phyloP scores from a whole-genome alignment of 2,329 filamentous ascomycete genomes.

The Penicillium sp. region DNA sequence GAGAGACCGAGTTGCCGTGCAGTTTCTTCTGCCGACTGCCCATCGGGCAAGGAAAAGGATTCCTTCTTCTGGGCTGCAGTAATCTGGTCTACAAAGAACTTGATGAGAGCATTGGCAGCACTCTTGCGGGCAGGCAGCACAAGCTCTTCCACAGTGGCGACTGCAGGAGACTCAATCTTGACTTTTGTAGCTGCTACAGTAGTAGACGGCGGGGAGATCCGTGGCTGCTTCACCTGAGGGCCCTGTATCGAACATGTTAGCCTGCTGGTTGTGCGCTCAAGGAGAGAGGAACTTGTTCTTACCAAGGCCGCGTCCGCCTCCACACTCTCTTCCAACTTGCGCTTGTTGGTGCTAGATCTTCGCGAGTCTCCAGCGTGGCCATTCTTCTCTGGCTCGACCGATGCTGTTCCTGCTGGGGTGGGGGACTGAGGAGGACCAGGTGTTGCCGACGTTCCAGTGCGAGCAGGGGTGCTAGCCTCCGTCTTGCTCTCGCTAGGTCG shows the following conservation, averaged over 20 bases:
- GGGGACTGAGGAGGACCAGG: constrained; percentile 26
- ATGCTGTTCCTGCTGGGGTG: constrained; percentile 24
- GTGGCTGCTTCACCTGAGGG: constrained; percentile 44
- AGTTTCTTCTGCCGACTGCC: constrained; percentile 62
- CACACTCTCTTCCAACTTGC: constrained; percentile 44
- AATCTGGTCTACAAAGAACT: constrained; percentile 67
- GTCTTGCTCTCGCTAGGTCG: constrained; percentile 62
- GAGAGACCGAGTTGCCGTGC: constrained; percentile 72
- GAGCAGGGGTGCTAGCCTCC: constrained; percentile 44
- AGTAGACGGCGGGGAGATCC: constrained; percentile 31
- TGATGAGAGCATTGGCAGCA: constrained; percentile 69
- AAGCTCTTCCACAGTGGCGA: constrained; percentile 47
- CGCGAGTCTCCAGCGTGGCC: constrained; percentile 23
- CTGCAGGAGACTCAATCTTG: constrained; percentile 37
- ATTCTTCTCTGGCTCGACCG: constrained; percentile 29
- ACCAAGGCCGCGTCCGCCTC: constrained; percentile 38
- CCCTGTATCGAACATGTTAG: constrained; percentile 35
- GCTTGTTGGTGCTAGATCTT: constrained; percentile 40
- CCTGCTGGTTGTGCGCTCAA: neutral
- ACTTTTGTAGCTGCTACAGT: constrained; percentile 22
- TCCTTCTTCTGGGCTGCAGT: constrained; percentile 66
- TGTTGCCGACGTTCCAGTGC: constrained; percentile 28
- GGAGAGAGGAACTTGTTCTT: constrained; percentile 12
- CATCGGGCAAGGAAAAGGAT: constrained; percentile 62
- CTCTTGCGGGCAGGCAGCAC: constrained; percentile 66